phyloP scores from a whole-genome alignment of 257 asterid genomes.

The Ophiorrhiza pumila region DNA sequence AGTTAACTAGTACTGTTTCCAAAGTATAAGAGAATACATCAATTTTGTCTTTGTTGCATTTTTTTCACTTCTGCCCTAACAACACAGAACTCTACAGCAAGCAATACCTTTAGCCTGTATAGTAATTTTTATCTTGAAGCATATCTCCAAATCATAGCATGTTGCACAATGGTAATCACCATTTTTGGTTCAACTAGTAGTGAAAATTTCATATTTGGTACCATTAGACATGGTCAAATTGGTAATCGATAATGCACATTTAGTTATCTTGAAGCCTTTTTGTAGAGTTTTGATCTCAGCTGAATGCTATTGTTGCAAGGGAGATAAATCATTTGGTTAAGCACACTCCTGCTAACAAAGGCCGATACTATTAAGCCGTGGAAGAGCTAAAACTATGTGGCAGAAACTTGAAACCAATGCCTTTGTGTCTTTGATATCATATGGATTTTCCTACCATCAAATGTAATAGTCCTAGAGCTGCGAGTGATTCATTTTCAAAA shows the following conservation, averaged over 20 bases:
- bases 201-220: background rate
- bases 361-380: background rate
- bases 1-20: constrained; percentile 1
- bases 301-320: background rate
- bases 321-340: background rate
- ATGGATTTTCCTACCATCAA: background rate
- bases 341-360: background rate
- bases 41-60: constrained; percentile 1
- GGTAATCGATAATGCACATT: background rate
- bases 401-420: background rate
- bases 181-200: background rate
- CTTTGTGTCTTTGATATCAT: background rate
- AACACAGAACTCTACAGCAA: background rate
- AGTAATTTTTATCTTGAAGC: background rate
- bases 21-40: background rate
- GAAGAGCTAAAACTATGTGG: background rate
- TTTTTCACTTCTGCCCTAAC: background rate
- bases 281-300: background rate
- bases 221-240: background rate
- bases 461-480: too few species aligned
- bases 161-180: background rate
- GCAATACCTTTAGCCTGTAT: background rate
- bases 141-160: background rate
- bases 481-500: background rate
- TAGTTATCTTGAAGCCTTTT: background rate